phyloP scores from a whole-genome alignment of 2,329 filamentous ascomycete species.

The Aureobasidium pullulans region DNA sequence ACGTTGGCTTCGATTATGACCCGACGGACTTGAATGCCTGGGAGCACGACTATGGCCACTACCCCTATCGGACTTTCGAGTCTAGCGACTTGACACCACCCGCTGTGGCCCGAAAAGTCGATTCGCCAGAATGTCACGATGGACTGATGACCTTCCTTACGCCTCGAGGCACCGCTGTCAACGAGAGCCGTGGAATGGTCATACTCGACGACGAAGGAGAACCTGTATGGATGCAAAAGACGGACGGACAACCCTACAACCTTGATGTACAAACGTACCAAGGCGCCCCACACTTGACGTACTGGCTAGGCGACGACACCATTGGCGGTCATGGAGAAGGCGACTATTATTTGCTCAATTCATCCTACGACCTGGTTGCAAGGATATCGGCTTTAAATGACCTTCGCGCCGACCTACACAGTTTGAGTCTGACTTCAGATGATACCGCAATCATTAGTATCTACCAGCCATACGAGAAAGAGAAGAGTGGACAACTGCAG shows the following conservation, averaged over 20 bases:
- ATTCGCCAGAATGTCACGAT: slow-evolving; percentile 11
- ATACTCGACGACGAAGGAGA: slow-evolving; percentile 23
- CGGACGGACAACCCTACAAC: slow-evolving; percentile 27
- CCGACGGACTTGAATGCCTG: slow-evolving; percentile 4
- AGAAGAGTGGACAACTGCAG: slow-evolving; percentile 24
- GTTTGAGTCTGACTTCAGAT: slow-evolving; percentile 36
- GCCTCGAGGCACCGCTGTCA: slow-evolving; percentile 24
- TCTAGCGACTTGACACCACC: slow-evolving; percentile 10
- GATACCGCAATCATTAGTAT: slow-evolving; percentile 37
- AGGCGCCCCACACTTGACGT: slow-evolving; percentile 31
- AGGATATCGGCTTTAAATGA: slow-evolving; percentile 28
- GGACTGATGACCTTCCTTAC: slow-evolving; percentile 23
- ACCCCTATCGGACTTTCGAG: slow-evolving; percentile 11
- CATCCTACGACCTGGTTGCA: slow-evolving; percentile 30
- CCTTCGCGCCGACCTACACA: slow-evolving; percentile 35
- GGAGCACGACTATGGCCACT: slow-evolving; percentile 12
- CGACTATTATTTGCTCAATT: slow-evolving; percentile 29
- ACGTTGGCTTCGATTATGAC: slow-evolving; percentile 12
- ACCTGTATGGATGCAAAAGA: slow-evolving; percentile 27
- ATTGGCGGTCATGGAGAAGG: slow-evolving; percentile 30
- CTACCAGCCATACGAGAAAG: slow-evolving; percentile 30
- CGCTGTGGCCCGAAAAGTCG: neutral
- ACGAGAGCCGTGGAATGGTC: slow-evolving; percentile 26
- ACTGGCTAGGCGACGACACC: slow-evolving; percentile 32
- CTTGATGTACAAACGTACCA: slow-evolving; percentile 29